phyloP scores from a whole-genome alignment of 305 asterid genomes.

The Fraxinus nigra region DNA sequence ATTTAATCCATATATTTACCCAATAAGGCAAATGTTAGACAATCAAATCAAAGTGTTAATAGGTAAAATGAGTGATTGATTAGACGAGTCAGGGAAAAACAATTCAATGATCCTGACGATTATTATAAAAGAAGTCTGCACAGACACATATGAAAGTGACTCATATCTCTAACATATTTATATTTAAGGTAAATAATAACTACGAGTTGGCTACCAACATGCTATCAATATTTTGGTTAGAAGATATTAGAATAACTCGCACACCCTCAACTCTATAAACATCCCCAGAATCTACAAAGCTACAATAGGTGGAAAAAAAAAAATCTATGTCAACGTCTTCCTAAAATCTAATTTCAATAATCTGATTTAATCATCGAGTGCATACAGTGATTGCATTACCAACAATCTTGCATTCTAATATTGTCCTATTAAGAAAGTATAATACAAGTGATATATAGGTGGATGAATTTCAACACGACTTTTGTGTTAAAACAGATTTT shows the following conservation, averaged over 20 bases:
- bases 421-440: neutral
- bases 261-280: neutral
- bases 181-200: too few relatives aligned
- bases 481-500: neutral
- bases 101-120: neutral
- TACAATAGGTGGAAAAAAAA: neutral
- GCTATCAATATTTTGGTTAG: neutral
- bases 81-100: neutral
- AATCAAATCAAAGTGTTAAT: neutral
- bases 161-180: too few relatives aligned
- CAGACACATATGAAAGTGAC: too few relatives aligned
- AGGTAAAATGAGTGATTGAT: neutral
- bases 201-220: neutral
- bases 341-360: neutral
- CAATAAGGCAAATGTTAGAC: neutral
- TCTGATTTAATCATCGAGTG: neutral
- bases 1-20: neutral
- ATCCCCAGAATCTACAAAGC: neutral
- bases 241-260: too few relatives aligned
- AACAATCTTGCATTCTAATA: neutral
- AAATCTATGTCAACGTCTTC: too few relatives aligned
- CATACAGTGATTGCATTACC: neutral
- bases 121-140: too few relatives aligned
- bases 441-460: neutral
- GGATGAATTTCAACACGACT: neutral